phyloP scores from a whole-genome alignment of 164 flowering plant species.

The Piper betle region DNA sequence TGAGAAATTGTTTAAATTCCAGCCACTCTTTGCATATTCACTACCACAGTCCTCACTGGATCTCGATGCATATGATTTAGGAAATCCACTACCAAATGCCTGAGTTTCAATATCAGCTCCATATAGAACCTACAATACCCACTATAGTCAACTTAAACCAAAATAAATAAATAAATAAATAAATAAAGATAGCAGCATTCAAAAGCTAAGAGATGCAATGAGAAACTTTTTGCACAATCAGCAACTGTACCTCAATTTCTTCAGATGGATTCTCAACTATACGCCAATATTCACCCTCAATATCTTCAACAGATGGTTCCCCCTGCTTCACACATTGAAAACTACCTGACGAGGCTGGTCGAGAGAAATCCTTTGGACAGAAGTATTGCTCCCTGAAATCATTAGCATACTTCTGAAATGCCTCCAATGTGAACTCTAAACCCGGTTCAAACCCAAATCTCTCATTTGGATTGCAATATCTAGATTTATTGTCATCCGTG shows the following conservation, averaged over 20 bases:
- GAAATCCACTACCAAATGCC: conserved; percentile 56
- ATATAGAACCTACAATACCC: conserved; percentile 43
- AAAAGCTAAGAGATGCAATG: not conserved
- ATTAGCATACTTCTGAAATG: conserved; percentile 70
- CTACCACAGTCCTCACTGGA: conserved; percentile 11
- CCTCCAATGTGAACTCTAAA: conserved; percentile 60
- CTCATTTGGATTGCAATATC: conserved; percentile 9
- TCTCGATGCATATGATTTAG: conserved; percentile 12
- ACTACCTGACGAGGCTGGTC: not conserved
- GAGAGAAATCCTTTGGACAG: conserved; percentile 16
- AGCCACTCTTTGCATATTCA: conserved; percentile 33
- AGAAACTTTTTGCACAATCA: not conserved
- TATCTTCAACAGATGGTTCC: conserved; percentile 48
- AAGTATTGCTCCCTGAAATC: conserved; percentile 75
- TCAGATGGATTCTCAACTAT: conserved; percentile 62
- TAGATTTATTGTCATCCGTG: conserved; percentile 17
- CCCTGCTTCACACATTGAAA: conserved; percentile 20
- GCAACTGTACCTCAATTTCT: conserved; percentile 57
- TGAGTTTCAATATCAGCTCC: conserved; percentile 37
- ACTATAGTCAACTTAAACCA: not conserved
- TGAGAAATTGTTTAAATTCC: conserved; percentile 62
- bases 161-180: not conserved
- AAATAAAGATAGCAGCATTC: not conserved
- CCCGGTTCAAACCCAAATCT: conserved; percentile 92
- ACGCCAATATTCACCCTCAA: conserved; percentile 81